A percentile compares a stretch with the other conserved stretches of the same genome.
phyloP scores from a whole-genome alignment of 179 eudicot genomes.

The Carnegiea gigantea region DNA sequence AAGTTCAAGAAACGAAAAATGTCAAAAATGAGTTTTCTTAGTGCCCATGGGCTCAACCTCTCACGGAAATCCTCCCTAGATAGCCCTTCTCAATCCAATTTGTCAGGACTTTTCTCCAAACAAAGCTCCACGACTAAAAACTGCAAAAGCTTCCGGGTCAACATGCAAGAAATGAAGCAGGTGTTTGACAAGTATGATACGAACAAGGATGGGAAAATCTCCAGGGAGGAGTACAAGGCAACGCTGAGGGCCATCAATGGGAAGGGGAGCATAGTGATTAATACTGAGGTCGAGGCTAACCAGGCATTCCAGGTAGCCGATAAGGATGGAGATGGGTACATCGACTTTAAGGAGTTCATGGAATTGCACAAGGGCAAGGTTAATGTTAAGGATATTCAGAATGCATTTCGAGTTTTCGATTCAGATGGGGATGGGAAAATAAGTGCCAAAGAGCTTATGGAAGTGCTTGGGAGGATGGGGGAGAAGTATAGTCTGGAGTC shows the following conservation, averaged over 20 bases:
- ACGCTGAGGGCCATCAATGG: conserved; percentile 43
- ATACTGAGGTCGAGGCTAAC: conserved; percentile 33
- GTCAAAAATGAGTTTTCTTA: conserved; percentile 38
- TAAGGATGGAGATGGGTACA: conserved; percentile 72
- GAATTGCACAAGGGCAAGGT: conserved; percentile 58
- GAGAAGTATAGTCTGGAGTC: conserved; percentile 57
- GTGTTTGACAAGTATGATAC: conserved; percentile 69
- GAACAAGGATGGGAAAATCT: conserved; percentile 74
- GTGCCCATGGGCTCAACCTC: conserved; percentile 24
- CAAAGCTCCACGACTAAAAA: conserved; percentile 29
- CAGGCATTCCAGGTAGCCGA: conserved; percentile 59
- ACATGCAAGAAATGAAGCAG: conserved; percentile 47
- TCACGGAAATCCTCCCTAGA: conserved; percentile 31
- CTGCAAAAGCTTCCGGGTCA: conserved; percentile 40
- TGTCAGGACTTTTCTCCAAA: not conserved
- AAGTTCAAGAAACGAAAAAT: not conserved
- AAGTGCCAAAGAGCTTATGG: conserved; percentile 61
- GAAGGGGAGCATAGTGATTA: conserved; percentile 29
- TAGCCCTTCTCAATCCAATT: conserved; percentile 11
- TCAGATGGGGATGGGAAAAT: conserved; percentile 76
- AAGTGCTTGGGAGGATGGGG: conserved; percentile 58
- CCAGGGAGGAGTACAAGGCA: conserved; percentile 55
- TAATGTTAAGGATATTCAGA: conserved; percentile 51
- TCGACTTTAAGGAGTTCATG: conserved; percentile 70
- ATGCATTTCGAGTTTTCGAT: conserved; percentile 72